A percentile compares a stretch with the other conserved stretches of the same genome.
These are phyloP conservation scores for Mycocentrospora acerina DNA, from an alignment of 2,329 filamentous ascomycete genomes.

Conservation along the genomic window DNA sequence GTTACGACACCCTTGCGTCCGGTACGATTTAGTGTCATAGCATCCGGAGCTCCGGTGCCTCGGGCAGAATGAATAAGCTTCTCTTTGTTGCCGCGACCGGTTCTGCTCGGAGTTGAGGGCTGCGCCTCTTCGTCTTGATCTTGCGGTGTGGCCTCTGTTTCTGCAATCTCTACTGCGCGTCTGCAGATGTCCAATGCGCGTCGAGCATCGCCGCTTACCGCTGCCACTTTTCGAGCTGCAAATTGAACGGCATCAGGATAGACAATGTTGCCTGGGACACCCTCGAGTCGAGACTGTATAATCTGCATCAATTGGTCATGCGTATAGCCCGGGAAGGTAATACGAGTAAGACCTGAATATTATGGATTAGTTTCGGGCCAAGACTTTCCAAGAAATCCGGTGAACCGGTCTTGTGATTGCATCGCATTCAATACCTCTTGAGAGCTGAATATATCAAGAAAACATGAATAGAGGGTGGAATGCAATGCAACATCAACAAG, in stretches of 20 bases:
- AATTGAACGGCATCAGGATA: constrained; percentile 94
- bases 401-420: constrained; percentile 1
- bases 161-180: constrained; percentile 90
- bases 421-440: background rate
- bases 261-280: constrained; percentile 85
- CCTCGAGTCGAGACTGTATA: constrained; percentile 88
- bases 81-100: constrained; percentile 40
- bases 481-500: constrained; percentile 11
- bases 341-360: constrained; percentile 71
- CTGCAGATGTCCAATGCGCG: constrained; percentile 93
- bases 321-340: constrained; percentile 96
- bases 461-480: constrained; percentile 2
- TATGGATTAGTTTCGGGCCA: background rate
- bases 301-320: constrained; percentile 97
- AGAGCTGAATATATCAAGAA: constrained; percentile 19
- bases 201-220: constrained; percentile 90
- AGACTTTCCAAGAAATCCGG: constrained; percentile 14
- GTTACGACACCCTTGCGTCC: constrained; percentile 65
- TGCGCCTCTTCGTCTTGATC: constrained; percentile 37
- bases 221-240: constrained; percentile 92
- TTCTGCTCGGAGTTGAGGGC: constrained; percentile 66
- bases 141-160: constrained; percentile 61
- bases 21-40: constrained; percentile 25
- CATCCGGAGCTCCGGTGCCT: constrained; percentile 22
- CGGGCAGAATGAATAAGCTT: constrained; percentile 19